Conservation (phyloP, 805 yeast species). For the Lipomyces starkeyi region DNA sequence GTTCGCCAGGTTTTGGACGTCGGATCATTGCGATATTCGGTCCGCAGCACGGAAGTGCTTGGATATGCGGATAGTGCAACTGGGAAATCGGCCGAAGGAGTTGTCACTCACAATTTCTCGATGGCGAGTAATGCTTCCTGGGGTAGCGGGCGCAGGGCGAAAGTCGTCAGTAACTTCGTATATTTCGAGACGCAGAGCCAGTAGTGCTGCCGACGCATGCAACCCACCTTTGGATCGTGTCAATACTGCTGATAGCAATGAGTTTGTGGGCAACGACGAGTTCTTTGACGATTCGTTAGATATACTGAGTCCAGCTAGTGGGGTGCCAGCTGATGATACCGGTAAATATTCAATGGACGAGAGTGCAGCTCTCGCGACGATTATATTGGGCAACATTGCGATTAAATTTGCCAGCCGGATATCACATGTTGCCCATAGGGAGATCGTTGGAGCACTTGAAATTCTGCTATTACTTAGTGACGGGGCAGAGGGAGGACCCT, state of each 20-base stretch:
- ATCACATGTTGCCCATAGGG: constrained; percentile 27
- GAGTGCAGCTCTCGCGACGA: constrained; percentile 22
- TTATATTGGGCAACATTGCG: constrained; percentile 32
- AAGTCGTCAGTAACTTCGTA: background rate
- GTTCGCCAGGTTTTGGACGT: constrained; percentile 35
- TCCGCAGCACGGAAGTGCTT: constrained; percentile 29
- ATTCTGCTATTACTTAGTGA: constrained; percentile 15
- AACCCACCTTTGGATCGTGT: constrained; percentile 18
- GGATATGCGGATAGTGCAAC: constrained; percentile 23
- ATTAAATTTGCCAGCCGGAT: constrained; percentile 19
- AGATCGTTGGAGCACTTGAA: constrained; percentile 28
- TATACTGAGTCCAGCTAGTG: constrained; percentile 3
- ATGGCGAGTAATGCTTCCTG: constrained; percentile 35
- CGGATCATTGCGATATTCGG: constrained; percentile 19
- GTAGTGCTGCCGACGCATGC: constrained; percentile 13
- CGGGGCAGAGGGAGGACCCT: background rate
- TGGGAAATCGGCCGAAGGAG: constrained; percentile 26
- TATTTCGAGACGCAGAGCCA: constrained; percentile 6
- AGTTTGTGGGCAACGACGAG: constrained; percentile 22
- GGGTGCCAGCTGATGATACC: constrained; percentile 10
- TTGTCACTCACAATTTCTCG: constrained; percentile 34
- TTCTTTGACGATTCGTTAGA: constrained; percentile 22
- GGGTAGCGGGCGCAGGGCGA: constrained; percentile 18
- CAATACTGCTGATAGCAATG: constrained; percentile 13
- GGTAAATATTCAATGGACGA: constrained; percentile 23